Base-by-base conservation (phyloP, 208 protist genomes). In the Lotmaria passim region DNA sequence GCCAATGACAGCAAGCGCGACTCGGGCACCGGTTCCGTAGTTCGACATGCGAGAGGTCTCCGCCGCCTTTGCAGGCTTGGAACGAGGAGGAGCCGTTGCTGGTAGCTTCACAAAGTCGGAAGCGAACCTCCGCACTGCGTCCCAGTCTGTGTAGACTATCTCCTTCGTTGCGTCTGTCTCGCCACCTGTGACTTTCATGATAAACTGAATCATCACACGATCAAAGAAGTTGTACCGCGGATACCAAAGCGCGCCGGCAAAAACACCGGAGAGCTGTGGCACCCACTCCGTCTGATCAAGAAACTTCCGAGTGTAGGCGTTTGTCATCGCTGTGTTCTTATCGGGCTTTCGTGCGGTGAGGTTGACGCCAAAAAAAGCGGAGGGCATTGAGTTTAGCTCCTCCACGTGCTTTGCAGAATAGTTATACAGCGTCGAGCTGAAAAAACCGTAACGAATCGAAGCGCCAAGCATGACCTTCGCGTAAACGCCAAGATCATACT, bases 111-210 rank as follows among this genome's bases (percentile, higher is more conserved):
- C 47, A 30, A 77, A 56, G 6, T 36, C 39, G 19, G 19, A 19
- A 6, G 62, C 59, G 44, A 77, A 77, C 4, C 28, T 57, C 2
- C 38, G n/a, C 7, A 77, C 71, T 0, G 26, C 48, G 14, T 57
- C 51, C 64, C 71, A 77, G 28, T 77, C 62, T 14, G 71, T 77
- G 71, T 70, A 77, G 12, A 69, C 71, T 26, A 61, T 59, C 41
- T 69, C 61, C 24, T 56, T 67, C 24, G 60, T 60, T 4, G 57
- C 30, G 50, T 77, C 62, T 24, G 71, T 77, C 17, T 77, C 71
- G 17, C 71, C 71, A 24, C 61, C 61, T 21, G 71, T 66, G 33
- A 77, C 23, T 5, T 63, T 48, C 71, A 77, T 77, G 39, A 77
- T 77, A 53, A 69, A 65, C 26, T 61, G 64, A 24, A 77, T 77